Evolutionary conservation across 2,329 filamentous ascomycete genomes (phyloP).

Genomic region (Penicillium sp.): DNA sequence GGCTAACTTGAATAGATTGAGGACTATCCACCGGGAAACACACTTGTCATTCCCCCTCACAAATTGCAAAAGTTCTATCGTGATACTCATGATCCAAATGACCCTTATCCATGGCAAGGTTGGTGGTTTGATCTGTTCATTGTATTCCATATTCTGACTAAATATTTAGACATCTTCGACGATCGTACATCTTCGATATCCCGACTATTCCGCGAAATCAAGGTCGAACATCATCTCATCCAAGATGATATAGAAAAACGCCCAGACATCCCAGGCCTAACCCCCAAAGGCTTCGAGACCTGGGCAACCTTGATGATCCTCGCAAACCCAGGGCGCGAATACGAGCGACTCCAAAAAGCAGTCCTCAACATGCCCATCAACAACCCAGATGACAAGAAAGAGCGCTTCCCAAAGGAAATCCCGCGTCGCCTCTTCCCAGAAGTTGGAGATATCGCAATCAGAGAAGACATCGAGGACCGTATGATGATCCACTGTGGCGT

Average conservation of each 20-base stretch:
- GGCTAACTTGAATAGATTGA: slow-evolving; percentile 55
- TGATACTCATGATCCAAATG: slow-evolving; percentile 61
- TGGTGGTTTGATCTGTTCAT: background rate
- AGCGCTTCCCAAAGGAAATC: slow-evolving; percentile 76
- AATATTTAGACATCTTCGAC: slow-evolving; percentile 53
- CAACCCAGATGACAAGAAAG: slow-evolving; percentile 62
- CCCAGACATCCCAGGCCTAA: slow-evolving; percentile 64
- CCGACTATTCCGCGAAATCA: slow-evolving; percentile 56
- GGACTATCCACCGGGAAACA: slow-evolving; percentile 64
- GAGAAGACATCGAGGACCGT: slow-evolving; percentile 60
- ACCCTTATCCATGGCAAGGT: slow-evolving; percentile 69
- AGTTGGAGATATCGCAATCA: slow-evolving; percentile 54
- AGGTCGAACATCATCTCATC: slow-evolving; percentile 63
- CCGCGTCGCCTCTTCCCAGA: slow-evolving; percentile 70
- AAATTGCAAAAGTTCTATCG: slow-evolving; percentile 75
- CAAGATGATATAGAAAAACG: slow-evolving; percentile 53
- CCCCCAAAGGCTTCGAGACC: slow-evolving; percentile 63
- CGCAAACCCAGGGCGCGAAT: slow-evolving; percentile 74
- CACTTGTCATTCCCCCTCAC: slow-evolving; percentile 69
- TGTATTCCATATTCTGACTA: slow-evolving; percentile 12
- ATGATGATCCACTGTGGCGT: slow-evolving; percentile 55
- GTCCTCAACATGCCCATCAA: slow-evolving; percentile 69
- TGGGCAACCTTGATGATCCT: slow-evolving; percentile 73
- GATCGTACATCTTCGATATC: slow-evolving; percentile 54
- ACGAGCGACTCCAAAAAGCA: slow-evolving; percentile 65